Conservation (phyloP, 2,329 filamentous ascomycete genomes). For the Pseudofabraea citricarpa region DNA sequence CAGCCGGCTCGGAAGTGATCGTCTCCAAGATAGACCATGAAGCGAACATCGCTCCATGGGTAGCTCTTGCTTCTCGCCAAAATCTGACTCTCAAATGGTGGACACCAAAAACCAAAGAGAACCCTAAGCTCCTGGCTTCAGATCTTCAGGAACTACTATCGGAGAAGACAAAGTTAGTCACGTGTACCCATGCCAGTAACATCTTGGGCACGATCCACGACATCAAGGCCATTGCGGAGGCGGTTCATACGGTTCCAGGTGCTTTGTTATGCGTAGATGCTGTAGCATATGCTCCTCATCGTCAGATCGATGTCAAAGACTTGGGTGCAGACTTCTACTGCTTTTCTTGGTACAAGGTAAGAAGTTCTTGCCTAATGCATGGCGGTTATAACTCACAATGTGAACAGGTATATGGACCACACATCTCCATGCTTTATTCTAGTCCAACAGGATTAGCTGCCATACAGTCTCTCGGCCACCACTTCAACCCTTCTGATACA, state of each 20-base stretch:
- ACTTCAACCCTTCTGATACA: constrained; percentile 57
- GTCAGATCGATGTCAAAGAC: constrained; percentile 61
- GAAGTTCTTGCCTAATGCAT: background rate
- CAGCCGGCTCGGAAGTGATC: constrained; percentile 60
- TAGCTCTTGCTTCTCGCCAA: constrained; percentile 58
- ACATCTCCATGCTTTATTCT: constrained; percentile 67
- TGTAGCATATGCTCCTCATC: constrained; percentile 72
- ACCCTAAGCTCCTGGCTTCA: constrained; percentile 54
- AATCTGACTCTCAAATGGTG: constrained; percentile 67
- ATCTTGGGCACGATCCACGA: constrained; percentile 68
- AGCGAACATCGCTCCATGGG: constrained; percentile 71
- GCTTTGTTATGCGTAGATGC: constrained; percentile 69
- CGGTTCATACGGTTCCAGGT: constrained; percentile 42
- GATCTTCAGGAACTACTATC: constrained; percentile 56
- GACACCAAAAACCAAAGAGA: constrained; percentile 42
- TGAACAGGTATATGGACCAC: constrained; percentile 63
- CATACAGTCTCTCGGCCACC: constrained; percentile 57
- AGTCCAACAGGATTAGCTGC: constrained; percentile 48
- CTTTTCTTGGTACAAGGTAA: constrained; percentile 75
- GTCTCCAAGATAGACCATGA: constrained; percentile 72
- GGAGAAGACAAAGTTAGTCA: constrained; percentile 61
- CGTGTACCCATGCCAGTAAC: constrained; percentile 71
- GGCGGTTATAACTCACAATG: background rate
- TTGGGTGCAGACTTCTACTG: constrained; percentile 71
- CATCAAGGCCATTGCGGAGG: constrained; percentile 48